Evolutionary conservation across 768 basidiomycete genomes (phyloP).

Genomic region (Russula virescens): DNA sequence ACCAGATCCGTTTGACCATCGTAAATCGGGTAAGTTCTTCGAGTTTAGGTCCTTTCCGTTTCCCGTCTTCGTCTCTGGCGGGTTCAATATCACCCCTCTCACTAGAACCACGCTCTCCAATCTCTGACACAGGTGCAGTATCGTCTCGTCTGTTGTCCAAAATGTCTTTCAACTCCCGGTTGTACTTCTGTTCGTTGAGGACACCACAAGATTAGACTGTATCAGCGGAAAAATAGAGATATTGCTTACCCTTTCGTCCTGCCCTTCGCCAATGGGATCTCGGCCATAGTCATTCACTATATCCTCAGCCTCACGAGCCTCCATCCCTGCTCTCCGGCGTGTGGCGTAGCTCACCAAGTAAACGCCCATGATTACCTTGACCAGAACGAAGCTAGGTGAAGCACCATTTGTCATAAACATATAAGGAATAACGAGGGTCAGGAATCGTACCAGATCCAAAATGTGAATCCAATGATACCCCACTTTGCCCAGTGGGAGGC

Average conservation of each 20-base stretch:
- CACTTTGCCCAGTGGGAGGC: constrained; percentile 53
- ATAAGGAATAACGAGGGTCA: not conserved
- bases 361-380: constrained; percentile 92
- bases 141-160: constrained; percentile 68
- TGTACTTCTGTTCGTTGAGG: constrained; percentile 55
- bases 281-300: constrained; percentile 81
- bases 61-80: constrained; percentile 20
- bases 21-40: constrained; percentile 92
- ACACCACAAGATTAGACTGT: not conserved
- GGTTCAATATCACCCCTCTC: constrained; percentile 16
- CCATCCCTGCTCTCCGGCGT: constrained; percentile 68
- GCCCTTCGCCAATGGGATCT: constrained; percentile 87
- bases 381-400: constrained; percentile 59
- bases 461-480: constrained; percentile 55
- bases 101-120: constrained; percentile 47
- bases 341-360: constrained; percentile 82
- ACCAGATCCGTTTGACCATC: constrained; percentile 93
- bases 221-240: not conserved
- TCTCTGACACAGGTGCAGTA: constrained; percentile 58
- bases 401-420: not conserved
- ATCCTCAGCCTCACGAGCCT: constrained; percentile 67
- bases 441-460: constrained; percentile 77
- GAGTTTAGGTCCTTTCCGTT: constrained; percentile 58
- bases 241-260: constrained; percentile 67
- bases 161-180: constrained; percentile 69